These are phyloP conservation scores for Solanum bulbocastanum DNA, from an alignment of 257 asterid species.

Conservation along the genomic window DNA sequence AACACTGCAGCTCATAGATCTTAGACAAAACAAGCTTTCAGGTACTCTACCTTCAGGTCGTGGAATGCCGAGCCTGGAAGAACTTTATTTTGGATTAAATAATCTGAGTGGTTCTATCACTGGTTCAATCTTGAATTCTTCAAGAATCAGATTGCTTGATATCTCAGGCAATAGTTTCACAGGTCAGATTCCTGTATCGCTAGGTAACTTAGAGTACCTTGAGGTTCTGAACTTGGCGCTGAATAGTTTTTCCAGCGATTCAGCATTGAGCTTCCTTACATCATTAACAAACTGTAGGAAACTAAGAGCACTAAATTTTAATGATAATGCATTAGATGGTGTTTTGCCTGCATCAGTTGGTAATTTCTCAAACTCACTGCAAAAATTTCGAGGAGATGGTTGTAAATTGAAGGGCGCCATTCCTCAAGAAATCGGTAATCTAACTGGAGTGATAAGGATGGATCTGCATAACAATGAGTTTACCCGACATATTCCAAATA, in stretches of 20 bases:
- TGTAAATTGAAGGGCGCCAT: neutral
- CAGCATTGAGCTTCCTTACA: neutral
- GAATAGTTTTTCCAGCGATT: neutral
- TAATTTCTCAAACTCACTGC: neutral
- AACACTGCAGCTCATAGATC: neutral
- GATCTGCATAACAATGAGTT: neutral
- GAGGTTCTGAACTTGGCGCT: neutral
- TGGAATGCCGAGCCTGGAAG: neutral
- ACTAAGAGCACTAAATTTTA: neutral
- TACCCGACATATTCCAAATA: neutral
- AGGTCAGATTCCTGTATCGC: constrained; percentile 11
- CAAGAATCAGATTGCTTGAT: neutral
- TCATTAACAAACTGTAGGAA: neutral
- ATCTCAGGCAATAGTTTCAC: neutral
- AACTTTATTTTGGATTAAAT: neutral
- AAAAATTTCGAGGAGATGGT: rapidly evolving
- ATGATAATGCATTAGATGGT: neutral
- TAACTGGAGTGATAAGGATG: neutral
- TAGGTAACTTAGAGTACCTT: constrained; percentile 3
- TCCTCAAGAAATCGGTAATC: neutral
- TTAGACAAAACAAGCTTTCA: neutral
- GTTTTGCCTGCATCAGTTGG: neutral
- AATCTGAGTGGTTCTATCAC: constrained; percentile 9
- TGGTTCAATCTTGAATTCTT: constrained; percentile 10
- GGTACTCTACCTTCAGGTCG: constrained; percentile 12